These are phyloP conservation scores for Podospora didyma DNA, from an alignment of 495 filamentous ascomycete species.

Conservation along the genomic window DNA sequence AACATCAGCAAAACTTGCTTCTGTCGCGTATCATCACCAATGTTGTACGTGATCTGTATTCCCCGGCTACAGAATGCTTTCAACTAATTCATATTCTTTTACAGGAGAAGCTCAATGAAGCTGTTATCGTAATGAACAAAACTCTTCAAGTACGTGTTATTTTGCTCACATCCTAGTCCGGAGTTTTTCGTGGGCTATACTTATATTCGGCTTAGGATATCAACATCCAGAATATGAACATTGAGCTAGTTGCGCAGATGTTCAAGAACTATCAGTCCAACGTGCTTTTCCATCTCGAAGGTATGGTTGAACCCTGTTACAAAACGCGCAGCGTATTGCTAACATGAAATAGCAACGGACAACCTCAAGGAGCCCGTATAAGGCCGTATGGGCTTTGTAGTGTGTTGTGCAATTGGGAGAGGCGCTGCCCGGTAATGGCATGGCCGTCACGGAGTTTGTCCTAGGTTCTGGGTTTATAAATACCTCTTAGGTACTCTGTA, in stretches of 20 bases:
- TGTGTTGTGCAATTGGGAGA: background rate
- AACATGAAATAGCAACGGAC: constrained; percentile 62
- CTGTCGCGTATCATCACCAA: constrained; percentile 96
- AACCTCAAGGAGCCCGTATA: constrained; percentile 75
- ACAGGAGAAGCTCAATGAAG: constrained; percentile 97
- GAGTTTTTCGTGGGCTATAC: background rate
- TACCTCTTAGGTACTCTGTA: too few species aligned
- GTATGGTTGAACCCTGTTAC: constrained; percentile 40
- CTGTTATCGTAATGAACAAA: constrained; percentile 87
- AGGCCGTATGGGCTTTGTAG: constrained; percentile 6
- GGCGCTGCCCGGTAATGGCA: background rate
- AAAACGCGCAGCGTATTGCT: background rate
- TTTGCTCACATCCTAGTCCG: background rate
- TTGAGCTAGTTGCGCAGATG: constrained; percentile 97
- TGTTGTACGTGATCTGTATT: constrained; percentile 57
- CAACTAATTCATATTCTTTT: constrained; percentile 9
- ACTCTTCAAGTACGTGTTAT: constrained; percentile 78
- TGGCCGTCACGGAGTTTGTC: background rate
- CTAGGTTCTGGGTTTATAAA: too few species aligned
- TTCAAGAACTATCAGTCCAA: constrained; percentile 99
- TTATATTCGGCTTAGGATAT: constrained; percentile 69
- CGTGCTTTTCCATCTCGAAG: constrained; percentile 95
- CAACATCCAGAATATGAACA: constrained; percentile 97
- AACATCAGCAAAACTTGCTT: constrained; percentile 92
- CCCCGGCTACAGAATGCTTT: background rate